Evolutionary conservation across 2,329 filamentous ascomycete species (phyloP).

Genomic region (Aspergillus hortae): DNA sequence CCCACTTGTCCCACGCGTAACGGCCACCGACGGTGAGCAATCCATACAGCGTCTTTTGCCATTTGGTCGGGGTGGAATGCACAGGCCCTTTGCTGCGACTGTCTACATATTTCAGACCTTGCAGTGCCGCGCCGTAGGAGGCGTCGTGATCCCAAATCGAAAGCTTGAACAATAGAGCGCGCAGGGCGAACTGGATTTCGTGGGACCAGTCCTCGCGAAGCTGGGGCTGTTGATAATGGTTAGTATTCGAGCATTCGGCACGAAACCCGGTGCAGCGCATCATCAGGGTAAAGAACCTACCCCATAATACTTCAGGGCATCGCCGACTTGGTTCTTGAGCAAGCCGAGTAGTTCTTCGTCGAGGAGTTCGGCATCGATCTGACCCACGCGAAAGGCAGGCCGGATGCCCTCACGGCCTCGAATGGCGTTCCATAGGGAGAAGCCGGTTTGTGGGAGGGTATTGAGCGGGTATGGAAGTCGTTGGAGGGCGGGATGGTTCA

Average conservation of each 20-base stretch:
- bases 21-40: slow-evolving; percentile 79
- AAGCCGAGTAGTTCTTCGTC: slow-evolving; percentile 90
- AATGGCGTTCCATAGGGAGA: slow-evolving; percentile 65
- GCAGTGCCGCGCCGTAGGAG: slow-evolving; percentile 87
- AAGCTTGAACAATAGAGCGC: slow-evolving; percentile 85
- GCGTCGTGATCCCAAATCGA: slow-evolving; percentile 96
- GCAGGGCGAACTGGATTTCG: slow-evolving; percentile 75
- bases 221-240: slow-evolving; percentile 45
- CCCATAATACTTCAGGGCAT: slow-evolving; percentile 83
- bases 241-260: neutral
- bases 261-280: neutral
- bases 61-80: slow-evolving; percentile 66
- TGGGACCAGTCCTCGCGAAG: slow-evolving; percentile 81
- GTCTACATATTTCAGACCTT: slow-evolving; percentile 87
- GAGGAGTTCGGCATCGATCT: slow-evolving; percentile 91
- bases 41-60: slow-evolving; percentile 83
- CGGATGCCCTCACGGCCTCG: slow-evolving; percentile 72
- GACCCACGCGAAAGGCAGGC: slow-evolving; percentile 87
- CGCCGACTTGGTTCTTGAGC: slow-evolving; percentile 78
- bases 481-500: slow-evolving; percentile 53
- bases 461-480: slow-evolving; percentile 62
- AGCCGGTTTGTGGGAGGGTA: slow-evolving; percentile 42
- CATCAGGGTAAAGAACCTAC: slow-evolving; percentile 40
- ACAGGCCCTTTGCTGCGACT: slow-evolving; percentile 64
- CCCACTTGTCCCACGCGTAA: slow-evolving; percentile 91